These are phyloP conservation scores for Pilatotrama ljubarskyi DNA, from an alignment of 768 basidiomycete species.

Conservation along the genomic window DNA sequence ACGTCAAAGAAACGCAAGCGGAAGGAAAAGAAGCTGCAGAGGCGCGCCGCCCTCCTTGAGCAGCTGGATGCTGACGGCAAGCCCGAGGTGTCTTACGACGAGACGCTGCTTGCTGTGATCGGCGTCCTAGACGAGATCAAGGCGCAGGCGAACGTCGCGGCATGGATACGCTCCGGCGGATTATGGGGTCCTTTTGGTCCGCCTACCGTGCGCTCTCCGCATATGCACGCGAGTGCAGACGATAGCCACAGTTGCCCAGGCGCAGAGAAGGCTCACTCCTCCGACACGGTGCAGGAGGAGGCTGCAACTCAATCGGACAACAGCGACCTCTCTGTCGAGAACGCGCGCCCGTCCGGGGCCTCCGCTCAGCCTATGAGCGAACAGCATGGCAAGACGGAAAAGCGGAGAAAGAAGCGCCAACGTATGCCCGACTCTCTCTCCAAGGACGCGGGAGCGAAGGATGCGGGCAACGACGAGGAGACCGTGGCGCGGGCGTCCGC, in stretches of 20 bases:
- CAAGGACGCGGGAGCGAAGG: not conserved
- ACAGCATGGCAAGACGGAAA: not conserved
- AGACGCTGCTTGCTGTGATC: conserved; percentile 62
- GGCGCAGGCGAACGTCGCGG: conserved; percentile 61
- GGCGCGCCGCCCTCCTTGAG: conserved; percentile 14
- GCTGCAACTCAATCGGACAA: not conserved
- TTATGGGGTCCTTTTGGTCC: conserved; percentile 34
- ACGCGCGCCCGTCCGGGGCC: not conserved
- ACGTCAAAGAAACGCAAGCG: conserved; percentile 30
- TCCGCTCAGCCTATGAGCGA: not conserved
- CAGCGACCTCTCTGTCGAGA: conserved; percentile 4
- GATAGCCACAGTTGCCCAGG: no score
- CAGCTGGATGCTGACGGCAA: conserved; percentile 2
- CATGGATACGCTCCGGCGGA: conserved; percentile 64
- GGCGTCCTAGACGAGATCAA: conserved; percentile 65
- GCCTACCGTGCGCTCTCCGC: not conserved
- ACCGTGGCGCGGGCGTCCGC: not conserved
- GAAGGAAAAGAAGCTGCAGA: conserved; percentile 19
- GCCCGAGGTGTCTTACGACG: conserved; percentile 42
- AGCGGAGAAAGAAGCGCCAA: conserved; percentile 13
- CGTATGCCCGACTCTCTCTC: conserved; percentile 1
- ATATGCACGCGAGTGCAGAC: not conserved
- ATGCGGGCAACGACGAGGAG: conserved; percentile 17
- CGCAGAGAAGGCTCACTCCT: no score
- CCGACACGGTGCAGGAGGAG: not conserved